Evolutionary conservation across 768 basidiomycete genomes (phyloP).

Genomic region (Lactarius tabidus): DNA sequence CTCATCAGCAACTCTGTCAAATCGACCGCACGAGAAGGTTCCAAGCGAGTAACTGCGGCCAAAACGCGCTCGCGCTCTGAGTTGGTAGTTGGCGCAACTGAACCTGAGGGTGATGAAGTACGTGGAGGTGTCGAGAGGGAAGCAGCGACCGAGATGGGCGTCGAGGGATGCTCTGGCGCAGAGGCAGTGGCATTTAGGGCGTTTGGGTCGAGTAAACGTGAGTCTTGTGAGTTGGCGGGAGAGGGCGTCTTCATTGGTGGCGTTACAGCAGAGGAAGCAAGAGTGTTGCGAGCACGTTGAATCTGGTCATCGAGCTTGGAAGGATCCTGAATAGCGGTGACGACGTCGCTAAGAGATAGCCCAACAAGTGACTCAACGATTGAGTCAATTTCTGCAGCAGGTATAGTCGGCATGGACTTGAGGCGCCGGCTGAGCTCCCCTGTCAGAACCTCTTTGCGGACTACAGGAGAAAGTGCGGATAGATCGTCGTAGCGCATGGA

Average conservation of each 20-base stretch:
- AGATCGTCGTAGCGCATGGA: constrained; percentile 89
- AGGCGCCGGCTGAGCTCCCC: constrained; percentile 79
- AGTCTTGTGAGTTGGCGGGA: constrained; percentile 63
- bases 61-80: constrained; percentile 76
- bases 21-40: constrained; percentile 54
- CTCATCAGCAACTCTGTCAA: constrained; percentile 80
- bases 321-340: constrained; percentile 70
- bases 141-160: constrained; percentile 73
- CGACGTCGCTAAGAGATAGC: constrained; percentile 70
- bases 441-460: constrained; percentile 79
- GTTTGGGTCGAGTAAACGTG: constrained; percentile 60
- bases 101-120: constrained; percentile 71
- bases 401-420: constrained; percentile 51
- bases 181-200: constrained; percentile 71
- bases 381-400: constrained; percentile 51
- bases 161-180: constrained; percentile 87
- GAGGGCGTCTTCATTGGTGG: constrained; percentile 52
- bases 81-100: constrained; percentile 44
- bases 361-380: constrained; percentile 71
- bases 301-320: constrained; percentile 64
- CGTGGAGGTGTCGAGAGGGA: constrained; percentile 79
- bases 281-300: constrained; percentile 32
- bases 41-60: constrained; percentile 60
- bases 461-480: constrained; percentile 76
- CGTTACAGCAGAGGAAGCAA: constrained; percentile 34